These are phyloP conservation scores for Cardiospermum halicacabum DNA, from an alignment of 345 rosid species.

Conservation along the genomic window DNA sequence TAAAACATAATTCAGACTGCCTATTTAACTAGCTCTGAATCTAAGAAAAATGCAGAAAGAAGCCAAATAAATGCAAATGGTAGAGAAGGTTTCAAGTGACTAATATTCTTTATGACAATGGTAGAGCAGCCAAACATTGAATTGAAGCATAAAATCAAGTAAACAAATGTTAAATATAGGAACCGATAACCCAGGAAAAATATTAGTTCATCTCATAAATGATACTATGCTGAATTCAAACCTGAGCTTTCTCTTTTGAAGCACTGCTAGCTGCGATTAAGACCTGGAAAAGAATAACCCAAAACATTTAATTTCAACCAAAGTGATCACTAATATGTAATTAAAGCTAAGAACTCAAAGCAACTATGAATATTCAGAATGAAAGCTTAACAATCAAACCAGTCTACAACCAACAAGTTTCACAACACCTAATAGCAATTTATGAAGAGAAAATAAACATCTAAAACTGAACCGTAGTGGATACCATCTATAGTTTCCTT, in stretches of 20 bases:
- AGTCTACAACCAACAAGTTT: neutral
- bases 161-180: neutral
- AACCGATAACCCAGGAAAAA: neutral
- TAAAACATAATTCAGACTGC: neutral
- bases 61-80: neutral
- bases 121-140: neutral
- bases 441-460: neutral
- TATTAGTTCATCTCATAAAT: neutral
- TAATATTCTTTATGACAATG: neutral
- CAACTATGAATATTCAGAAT: neutral
- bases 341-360: neutral
- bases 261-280: slow-evolving; percentile 63
- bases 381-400: neutral
- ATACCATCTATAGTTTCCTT: too few relatives aligned
- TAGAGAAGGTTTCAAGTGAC: neutral
- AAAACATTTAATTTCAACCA: slow-evolving; percentile 3
- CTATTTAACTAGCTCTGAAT: too few relatives aligned
- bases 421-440: neutral
- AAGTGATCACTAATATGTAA: slow-evolving; percentile 7
- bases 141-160: too few relatives aligned
- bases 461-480: too few relatives aligned
- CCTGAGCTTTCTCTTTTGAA: slow-evolving; percentile 87
- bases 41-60: neutral
- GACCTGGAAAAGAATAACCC: slow-evolving; percentile 43
- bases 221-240: slow-evolving; percentile 18